phyloP scores from a whole-genome alignment of 768 basidiomycete genomes.

The Auriculariales sp. region DNA sequence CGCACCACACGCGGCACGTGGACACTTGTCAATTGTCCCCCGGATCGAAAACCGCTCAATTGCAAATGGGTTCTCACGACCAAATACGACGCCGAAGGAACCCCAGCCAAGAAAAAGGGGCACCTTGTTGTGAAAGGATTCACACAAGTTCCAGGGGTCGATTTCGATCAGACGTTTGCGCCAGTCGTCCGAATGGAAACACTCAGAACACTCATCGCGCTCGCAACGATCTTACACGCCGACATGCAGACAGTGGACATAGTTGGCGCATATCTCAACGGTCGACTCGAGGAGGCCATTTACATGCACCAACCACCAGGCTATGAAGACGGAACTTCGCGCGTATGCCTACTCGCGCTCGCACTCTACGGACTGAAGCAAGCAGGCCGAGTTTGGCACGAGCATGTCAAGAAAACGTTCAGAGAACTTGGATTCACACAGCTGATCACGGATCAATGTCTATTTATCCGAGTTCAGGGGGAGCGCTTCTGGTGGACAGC shows the following conservation, averaged over 20 bases:
- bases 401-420: slow-evolving; percentile 11
- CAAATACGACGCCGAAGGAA: slow-evolving; percentile 16
- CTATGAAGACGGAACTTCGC: slow-evolving; percentile 9
- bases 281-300: slow-evolving; percentile 19
- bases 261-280: slow-evolving; percentile 25
- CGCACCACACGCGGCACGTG: slow-evolving; percentile 10
- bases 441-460: slow-evolving; percentile 12
- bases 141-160: slow-evolving; percentile 24
- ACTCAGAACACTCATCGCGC: slow-evolving; percentile 20
- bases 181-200: slow-evolving; percentile 14
- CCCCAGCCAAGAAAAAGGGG: slow-evolving; percentile 19
- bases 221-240: slow-evolving; percentile 21
- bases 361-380: slow-evolving; percentile 19
- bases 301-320: slow-evolving; percentile 29
- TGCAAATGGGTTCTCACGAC: slow-evolving; percentile 16
- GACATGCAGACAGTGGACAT: slow-evolving; percentile 25
- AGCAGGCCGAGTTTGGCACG: slow-evolving; percentile 16
- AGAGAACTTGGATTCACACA: slow-evolving; percentile 10
- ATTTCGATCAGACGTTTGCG: slow-evolving; percentile 20
- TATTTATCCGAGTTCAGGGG: slow-evolving; percentile 7
- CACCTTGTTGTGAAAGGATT: slow-evolving; percentile 21
- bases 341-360: slow-evolving; percentile 11
- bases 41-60: slow-evolving; percentile 11
- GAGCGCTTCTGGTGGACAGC: slow-evolving; percentile 10
- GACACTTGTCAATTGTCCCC: slow-evolving; percentile 10